A percentile compares a stretch with the other conserved stretches of the same genome.
These are phyloP conservation scores for Paramecium sexaurelia DNA, from an alignment of 73 alveolate species.

Conservation along the genomic window DNA sequence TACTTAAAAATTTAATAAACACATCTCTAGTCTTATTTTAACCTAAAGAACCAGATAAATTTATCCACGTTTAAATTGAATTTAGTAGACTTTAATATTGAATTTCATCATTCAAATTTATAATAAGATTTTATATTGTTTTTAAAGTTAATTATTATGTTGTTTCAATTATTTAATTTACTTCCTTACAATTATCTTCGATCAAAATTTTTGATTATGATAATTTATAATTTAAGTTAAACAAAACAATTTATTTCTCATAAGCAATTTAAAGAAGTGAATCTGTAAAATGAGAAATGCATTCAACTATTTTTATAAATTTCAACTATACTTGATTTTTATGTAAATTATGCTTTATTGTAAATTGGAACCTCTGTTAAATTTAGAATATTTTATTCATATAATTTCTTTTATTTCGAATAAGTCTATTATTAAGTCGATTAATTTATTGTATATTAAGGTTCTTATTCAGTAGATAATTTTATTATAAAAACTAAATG, in stretches of 20 bases:
- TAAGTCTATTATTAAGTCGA: neutral
- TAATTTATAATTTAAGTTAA: neutral
- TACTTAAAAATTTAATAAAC: neutral
- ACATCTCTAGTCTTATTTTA: slow-evolving; percentile 6
- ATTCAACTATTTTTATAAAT: neutral
- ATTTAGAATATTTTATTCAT: neutral
- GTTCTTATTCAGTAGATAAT: slow-evolving; percentile 17
- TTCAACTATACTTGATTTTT: neutral
- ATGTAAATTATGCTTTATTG: neutral
- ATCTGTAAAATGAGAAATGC: slow-evolving; percentile 33
- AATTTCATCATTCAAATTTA: neutral
- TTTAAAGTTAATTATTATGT: neutral
- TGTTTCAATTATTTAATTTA: neutral
- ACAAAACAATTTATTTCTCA: neutral
- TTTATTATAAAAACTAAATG: slow-evolving; percentile 3
- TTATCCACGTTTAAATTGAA: slow-evolving; percentile 34
- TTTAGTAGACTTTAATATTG: neutral
- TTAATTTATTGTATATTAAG: neutral
- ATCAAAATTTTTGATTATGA: neutral
- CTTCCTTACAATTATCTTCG: slow-evolving; percentile 4
- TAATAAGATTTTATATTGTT: neutral
- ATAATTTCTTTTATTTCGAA: neutral
- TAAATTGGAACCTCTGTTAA: neutral
- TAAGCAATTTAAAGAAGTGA: neutral
- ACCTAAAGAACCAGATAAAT: slow-evolving; percentile 26